These are phyloP conservation scores for Quambalaria eucalypti DNA, from an alignment of 1,284 basidiomycete genomes.

Conservation along the genomic window DNA sequence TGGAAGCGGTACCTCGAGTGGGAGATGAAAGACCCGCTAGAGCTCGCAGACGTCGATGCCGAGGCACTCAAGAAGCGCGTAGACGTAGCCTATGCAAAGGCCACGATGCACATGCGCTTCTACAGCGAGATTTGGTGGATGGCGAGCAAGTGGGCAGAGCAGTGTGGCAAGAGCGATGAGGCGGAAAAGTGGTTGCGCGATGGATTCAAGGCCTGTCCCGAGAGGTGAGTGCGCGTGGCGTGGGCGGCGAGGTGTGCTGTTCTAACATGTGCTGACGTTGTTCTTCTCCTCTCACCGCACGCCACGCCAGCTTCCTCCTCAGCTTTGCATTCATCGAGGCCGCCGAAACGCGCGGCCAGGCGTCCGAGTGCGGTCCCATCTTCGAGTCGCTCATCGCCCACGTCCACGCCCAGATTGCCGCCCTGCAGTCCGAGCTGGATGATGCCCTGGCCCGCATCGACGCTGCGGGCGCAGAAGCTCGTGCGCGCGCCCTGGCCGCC, in stretches of 20 bases:
- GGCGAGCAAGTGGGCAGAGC: conserved; percentile 70
- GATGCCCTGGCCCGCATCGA: conserved; percentile 50
- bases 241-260: too few species aligned
- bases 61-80: conserved; percentile 59
- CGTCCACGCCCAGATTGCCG: conserved; percentile 65
- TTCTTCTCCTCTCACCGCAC: neutral
- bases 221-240: conserved; percentile 53
- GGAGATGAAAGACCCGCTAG: conserved; percentile 89
- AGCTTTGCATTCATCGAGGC: conserved; percentile 81
- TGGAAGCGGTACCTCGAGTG: conserved; percentile 92
- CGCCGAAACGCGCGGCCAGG: conserved; percentile 57
- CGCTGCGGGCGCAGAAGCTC: conserved; percentile 29
- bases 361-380: conserved; percentile 43
- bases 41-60: conserved; percentile 64
- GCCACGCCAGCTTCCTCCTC: conserved; percentile 71
- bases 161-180: conserved; percentile 70
- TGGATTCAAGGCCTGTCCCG: conserved; percentile 79
- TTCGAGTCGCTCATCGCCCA: conserved; percentile 61
- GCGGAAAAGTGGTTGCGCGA: conserved; percentile 69
- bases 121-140: conserved; percentile 91
- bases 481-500: conserved; percentile 22
- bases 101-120: conserved; percentile 79
- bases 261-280: neutral
- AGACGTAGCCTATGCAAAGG: conserved; percentile 76
- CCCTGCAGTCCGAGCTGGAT: conserved; percentile 56